These are phyloP conservation scores for Teratosphaeria destructans DNA, from an alignment of 2,329 filamentous ascomycete genomes.

Conservation along the genomic window DNA sequence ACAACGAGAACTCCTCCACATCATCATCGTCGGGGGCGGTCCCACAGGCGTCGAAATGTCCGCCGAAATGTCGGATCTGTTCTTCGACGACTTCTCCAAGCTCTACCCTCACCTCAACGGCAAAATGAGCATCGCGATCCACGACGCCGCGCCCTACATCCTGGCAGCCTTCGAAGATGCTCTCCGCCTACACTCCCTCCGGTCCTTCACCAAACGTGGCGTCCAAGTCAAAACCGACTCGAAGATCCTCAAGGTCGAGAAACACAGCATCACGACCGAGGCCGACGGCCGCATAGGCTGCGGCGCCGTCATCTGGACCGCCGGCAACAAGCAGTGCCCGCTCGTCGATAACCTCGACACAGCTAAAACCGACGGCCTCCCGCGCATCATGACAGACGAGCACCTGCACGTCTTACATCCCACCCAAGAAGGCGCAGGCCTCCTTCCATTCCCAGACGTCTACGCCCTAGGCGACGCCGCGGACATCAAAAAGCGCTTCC, in stretches of 20 bases:
- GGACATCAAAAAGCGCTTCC: constrained; percentile 42
- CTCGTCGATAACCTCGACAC: constrained; percentile 51
- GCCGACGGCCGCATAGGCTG: constrained; percentile 27
- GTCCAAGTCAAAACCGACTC: constrained; percentile 30
- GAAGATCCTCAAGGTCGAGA: constrained; percentile 27
- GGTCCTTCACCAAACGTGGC: constrained; percentile 26
- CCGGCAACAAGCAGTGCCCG: constrained; percentile 47
- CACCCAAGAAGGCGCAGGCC: constrained; percentile 22
- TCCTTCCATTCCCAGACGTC: constrained; percentile 49
- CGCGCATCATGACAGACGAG: constrained; percentile 54
- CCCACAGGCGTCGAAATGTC: constrained; percentile 34
- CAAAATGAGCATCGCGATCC: constrained; percentile 31
- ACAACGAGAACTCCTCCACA: constrained; percentile 27
- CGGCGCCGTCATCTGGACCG: constrained; percentile 30
- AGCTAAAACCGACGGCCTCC: constrained; percentile 33
- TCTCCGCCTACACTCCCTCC: constrained; percentile 33
- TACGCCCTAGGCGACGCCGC: constrained; percentile 57
- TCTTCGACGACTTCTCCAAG: constrained; percentile 27
- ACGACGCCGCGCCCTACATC: constrained; percentile 18
- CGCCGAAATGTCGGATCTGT: constrained; percentile 35
- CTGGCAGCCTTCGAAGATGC: constrained; percentile 28
- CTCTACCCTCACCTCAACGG: constrained; percentile 33
- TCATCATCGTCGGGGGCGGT: constrained; percentile 34
- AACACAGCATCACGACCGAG: constrained; percentile 25
- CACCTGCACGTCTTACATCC: constrained; percentile 40